Percentiles rank a stretch among this genome's conserved stretches.
Evolutionary conservation across 371 early-diverging fungal species (phyloP).

Genomic region (Syncephalastrum contaminatum): DNA sequence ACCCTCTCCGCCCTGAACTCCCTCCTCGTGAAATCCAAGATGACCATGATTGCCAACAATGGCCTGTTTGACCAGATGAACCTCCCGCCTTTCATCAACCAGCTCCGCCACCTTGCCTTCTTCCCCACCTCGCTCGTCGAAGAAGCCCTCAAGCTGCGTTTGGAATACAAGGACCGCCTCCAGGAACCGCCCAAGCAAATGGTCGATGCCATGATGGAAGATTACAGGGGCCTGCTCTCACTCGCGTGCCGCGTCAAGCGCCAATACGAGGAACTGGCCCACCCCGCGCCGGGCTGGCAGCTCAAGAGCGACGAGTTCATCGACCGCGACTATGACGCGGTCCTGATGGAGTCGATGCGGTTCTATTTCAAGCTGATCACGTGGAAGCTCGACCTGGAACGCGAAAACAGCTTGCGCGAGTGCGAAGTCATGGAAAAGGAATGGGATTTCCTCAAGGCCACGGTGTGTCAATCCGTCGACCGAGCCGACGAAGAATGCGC

Average conservation of each 20-base stretch:
- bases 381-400: slow-evolving; percentile 61
- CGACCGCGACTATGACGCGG: slow-evolving; percentile 66
- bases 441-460: slow-evolving; percentile 73
- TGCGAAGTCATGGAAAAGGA: slow-evolving; percentile 81
- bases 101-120: slow-evolving; percentile 68
- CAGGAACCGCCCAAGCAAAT: slow-evolving; percentile 69
- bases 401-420: slow-evolving; percentile 65
- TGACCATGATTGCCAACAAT: slow-evolving; percentile 68
- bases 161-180: slow-evolving; percentile 73
- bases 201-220: slow-evolving; percentile 82
- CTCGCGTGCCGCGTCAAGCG: slow-evolving; percentile 73
- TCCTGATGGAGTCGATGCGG: slow-evolving; percentile 71
- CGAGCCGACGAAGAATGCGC: slow-evolving; percentile 78
- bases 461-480: slow-evolving; percentile 67
- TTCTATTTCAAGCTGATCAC: slow-evolving; percentile 79
- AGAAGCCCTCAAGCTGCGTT: slow-evolving; percentile 74
- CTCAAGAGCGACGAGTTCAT: slow-evolving; percentile 53
- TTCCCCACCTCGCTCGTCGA: slow-evolving; percentile 80
- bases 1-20: slow-evolving; percentile 61
- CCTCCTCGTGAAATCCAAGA: slow-evolving; percentile 59
- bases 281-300: slow-evolving; percentile 71
- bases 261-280: slow-evolving; percentile 64
- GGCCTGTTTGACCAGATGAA: slow-evolving; percentile 64
- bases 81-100: slow-evolving; percentile 65
- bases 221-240: slow-evolving; percentile 70